Base-by-base conservation (phyloP, 1,284 basidiomycete genomes). In the Malassezia sympodialis region DNA sequence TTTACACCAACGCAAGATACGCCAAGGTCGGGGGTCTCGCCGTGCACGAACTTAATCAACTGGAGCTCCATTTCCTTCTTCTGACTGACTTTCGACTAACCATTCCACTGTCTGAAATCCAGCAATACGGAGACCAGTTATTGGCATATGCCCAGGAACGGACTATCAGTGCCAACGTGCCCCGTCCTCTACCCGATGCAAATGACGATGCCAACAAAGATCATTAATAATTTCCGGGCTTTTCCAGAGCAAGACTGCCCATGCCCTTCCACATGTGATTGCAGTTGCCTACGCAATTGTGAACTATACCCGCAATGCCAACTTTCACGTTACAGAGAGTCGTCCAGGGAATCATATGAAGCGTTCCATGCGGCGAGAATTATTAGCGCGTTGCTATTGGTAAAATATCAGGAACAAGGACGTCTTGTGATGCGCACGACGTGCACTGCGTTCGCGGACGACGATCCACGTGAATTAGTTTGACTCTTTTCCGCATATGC, bases 1-100 rank as follows among this genome's bases (percentile, higher is more conserved):
- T 98, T 72, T 96, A 98, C 77, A 96, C 93, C n/a, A 98, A 98
- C 72, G 96, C 91, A 27, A 81, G 93, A 32, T 98, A 98, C 75
- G 93, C 93, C 55, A 98, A 96, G 82, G 89, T 93, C 61, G 93
- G 93, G 51, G 93, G 93, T 23, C 81, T 98, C 1, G 93, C 93
- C 0, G 84, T 91, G 52, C 80, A 86, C 49, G 93, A 98, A 76
- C 82, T 98, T 43, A 96, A 98, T 74, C 89, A 93, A 72, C 84
- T 98, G 50, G 93, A 98, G 74, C 82, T 98, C 7, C 93, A 96
- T 66, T 98, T 98, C 75, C 79, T 98, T 4, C 83, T 96, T 8
- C 81, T 98, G 8, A 98, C 96, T 76, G 89, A 96, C 77, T 98
- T 98, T 71, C 80, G 83, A 8, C 80, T 98, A 46, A 85, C 87